phyloP scores from a whole-genome alignment of 306 rosid species.

The Vigna mungo region DNA sequence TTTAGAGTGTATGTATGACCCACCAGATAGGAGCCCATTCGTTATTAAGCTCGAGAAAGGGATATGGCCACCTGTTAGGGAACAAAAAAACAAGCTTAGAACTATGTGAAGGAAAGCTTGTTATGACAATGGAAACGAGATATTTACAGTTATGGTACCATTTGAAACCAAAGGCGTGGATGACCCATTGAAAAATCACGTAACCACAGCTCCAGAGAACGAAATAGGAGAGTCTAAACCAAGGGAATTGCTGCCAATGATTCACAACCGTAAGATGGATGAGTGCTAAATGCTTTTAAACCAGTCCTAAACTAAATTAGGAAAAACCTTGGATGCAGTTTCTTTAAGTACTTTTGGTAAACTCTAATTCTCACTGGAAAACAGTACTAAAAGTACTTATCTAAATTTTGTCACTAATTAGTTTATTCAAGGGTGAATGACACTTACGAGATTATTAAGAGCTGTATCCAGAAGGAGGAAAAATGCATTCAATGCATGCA shows the following conservation, averaged over 20 bases:
- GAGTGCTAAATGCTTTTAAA: neutral
- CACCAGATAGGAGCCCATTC: slow-evolving; percentile 90
- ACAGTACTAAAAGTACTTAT: neutral
- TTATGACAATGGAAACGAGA: neutral
- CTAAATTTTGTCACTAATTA: neutral
- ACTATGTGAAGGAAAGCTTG: slow-evolving; percentile 6
- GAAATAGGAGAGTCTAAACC: slow-evolving; percentile 77
- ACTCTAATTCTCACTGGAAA: neutral
- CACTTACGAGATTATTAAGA: slow-evolving; percentile 80
- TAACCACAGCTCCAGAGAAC: slow-evolving; percentile 82
- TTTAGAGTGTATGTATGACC: neutral
- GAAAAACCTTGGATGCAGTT: neutral
- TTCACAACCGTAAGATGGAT: slow-evolving; percentile 14
- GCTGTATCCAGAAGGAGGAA: slow-evolving; percentile 78
- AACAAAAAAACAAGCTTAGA: neutral
- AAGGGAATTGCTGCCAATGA: slow-evolving; percentile 73
- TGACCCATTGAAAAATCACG: slow-evolving; percentile 71
- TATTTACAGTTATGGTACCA: slow-evolving; percentile 25
- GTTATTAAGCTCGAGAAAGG: slow-evolving; percentile 76
- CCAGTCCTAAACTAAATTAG: neutral
- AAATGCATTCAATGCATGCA: slow-evolving; percentile 70
- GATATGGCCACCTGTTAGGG: slow-evolving; percentile 73
- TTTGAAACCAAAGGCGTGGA: slow-evolving; percentile 51
- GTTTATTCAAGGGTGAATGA: neutral
- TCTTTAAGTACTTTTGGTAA: neutral